These are phyloP conservation scores for Thielaviopsis ethacetica DNA, from an alignment of 2,329 filamentous ascomycete species.

Conservation along the genomic window DNA sequence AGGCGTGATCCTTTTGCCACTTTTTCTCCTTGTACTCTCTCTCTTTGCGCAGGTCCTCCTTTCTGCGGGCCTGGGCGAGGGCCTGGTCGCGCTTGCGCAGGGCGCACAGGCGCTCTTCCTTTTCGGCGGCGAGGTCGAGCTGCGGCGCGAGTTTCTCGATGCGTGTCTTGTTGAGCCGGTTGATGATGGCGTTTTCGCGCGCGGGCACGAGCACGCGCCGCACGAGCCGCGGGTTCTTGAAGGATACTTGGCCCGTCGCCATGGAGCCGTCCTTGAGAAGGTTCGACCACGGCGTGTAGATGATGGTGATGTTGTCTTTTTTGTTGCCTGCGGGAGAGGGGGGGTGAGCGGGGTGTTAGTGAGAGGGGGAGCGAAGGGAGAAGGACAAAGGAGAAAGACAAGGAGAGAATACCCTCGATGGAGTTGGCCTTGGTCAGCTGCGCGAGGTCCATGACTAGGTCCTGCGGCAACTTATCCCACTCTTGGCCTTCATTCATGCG, in stretches of 20 bases:
- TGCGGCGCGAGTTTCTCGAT: slow-evolving; percentile 58
- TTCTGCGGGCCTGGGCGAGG: slow-evolving; percentile 45
- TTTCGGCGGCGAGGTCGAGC: slow-evolving; percentile 58
- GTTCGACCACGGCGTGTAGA: slow-evolving; percentile 97
- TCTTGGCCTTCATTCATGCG: slow-evolving; percentile 60
- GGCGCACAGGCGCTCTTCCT: slow-evolving; percentile 57
- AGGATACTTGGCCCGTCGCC: slow-evolving; percentile 87
- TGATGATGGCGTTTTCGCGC: slow-evolving; percentile 81
- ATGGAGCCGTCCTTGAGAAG: slow-evolving; percentile 90
- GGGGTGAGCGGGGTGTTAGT: not conserved
- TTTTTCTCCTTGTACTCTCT: slow-evolving; percentile 80
- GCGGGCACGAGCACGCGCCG: slow-evolving; percentile 64
- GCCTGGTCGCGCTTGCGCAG: slow-evolving; percentile 56
- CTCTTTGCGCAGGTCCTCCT: slow-evolving; percentile 55
- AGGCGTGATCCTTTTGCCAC: slow-evolving; percentile 94
- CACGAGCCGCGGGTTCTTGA: slow-evolving; percentile 77
- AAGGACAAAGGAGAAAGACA: not conserved
- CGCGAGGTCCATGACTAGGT: slow-evolving; percentile 72
- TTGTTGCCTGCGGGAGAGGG: slow-evolving; percentile 59
- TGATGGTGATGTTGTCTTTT: slow-evolving; percentile 90
- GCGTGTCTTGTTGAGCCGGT: slow-evolving; percentile 95
- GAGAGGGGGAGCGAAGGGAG: not conserved
- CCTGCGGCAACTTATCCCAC: slow-evolving; percentile 68
- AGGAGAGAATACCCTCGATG: slow-evolving; percentile 55
- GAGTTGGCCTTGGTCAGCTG: slow-evolving; percentile 98